Conservation (phyloP, 108 stramenopile genomes). For the Pseudonitzschia pungens region DNA sequence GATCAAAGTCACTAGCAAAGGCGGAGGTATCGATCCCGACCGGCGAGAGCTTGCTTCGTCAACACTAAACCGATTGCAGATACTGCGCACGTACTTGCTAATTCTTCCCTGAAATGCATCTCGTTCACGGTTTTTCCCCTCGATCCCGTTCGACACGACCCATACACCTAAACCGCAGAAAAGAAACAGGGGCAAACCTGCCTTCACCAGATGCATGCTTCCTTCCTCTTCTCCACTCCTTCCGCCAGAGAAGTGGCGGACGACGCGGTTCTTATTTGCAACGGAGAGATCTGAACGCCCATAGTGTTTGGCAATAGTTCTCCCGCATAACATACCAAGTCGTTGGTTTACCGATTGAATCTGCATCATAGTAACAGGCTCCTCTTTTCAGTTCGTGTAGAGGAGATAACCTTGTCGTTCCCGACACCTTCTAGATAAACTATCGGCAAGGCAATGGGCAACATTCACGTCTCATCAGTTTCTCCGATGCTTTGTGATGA, state of each 20-base stretch:
- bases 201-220: conserved; percentile 39
- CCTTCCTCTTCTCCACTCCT: conserved; percentile 22
- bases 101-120: conserved; percentile 73
- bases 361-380: not conserved
- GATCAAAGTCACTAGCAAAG: too few species aligned
- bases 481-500: too few species aligned
- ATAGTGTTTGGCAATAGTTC: not conserved
- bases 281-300: not conserved
- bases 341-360: not conserved
- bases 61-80: not conserved
- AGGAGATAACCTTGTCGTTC: not conserved
- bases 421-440: too few species aligned
- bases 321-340: not conserved
- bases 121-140: conserved; percentile 84
- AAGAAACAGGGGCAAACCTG: conserved; percentile 77
- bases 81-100: conserved; percentile 50
- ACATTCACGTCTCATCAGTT: too few species aligned
- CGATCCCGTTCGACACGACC: conserved; percentile 75
- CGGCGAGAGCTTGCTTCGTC: not conserved
- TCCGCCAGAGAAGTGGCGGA: not conserved
- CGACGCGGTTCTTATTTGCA: not conserved
- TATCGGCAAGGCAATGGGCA: too few species aligned
- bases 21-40: too few species aligned
- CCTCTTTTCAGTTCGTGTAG: not conserved
- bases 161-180: conserved; percentile 78